Evolutionary conservation across 208 protist genomes (phyloP).

Genomic region (Trypanosoma cruzi): DNA sequence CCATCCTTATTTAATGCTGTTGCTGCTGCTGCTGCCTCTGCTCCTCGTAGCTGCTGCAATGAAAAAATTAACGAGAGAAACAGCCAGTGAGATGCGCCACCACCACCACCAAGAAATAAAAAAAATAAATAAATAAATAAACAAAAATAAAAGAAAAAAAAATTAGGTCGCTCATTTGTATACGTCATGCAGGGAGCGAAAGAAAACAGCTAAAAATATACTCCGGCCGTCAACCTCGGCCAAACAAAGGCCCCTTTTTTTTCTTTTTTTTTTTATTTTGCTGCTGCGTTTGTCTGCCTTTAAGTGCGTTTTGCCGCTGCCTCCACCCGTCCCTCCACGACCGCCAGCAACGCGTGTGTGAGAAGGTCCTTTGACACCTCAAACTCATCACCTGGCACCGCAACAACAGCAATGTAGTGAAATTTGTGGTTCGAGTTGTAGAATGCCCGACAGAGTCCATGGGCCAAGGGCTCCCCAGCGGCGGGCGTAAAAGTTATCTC

Average conservation of each 20-base stretch:
- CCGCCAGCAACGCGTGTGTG: conserved; percentile 64
- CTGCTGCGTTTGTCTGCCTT: background rate
- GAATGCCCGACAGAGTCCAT: conserved; percentile 77
- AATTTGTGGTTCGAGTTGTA: conserved; percentile 78
- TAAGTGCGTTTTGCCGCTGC: conserved; percentile 60
- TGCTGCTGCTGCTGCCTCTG: background rate
- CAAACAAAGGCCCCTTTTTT: background rate
- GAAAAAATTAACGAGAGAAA: background rate
- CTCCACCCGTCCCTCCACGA: conserved; percentile 76
- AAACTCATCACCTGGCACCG: conserved; percentile 78
- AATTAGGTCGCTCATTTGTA: too few species aligned
- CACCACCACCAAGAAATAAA: background rate
- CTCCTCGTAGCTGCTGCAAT: background rate
- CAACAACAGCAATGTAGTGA: conserved; percentile 78
- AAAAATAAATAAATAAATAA: background rate
- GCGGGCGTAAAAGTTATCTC: conserved; percentile 74
- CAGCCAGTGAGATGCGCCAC: background rate
- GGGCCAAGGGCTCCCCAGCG: conserved; percentile 57
- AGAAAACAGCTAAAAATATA: conserved; percentile 5
- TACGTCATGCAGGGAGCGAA: background rate
- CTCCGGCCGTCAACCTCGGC: background rate
- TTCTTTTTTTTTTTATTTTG: background rate
- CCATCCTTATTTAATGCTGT: conserved; percentile 16
- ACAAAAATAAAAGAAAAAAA: conserved; percentile 12
- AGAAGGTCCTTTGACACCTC: conserved; percentile 59